Base-by-base conservation (phyloP, 805 yeast species). In the Pichia cephalocereana region DNA sequence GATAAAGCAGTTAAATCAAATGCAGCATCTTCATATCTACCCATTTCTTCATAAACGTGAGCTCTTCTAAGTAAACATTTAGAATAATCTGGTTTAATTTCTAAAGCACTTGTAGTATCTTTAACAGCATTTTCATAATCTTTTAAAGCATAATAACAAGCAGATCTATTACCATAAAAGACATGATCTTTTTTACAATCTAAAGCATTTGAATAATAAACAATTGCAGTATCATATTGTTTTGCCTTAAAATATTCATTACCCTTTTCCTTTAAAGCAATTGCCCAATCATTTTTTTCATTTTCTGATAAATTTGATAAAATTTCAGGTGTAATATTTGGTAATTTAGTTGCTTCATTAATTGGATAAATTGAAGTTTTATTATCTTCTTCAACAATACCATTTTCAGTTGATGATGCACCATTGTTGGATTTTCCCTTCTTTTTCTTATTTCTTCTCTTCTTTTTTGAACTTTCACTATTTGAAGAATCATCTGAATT, bases 51-150 rank as follows among this genome's bases (percentile, higher is more conserved):
- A 65, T 84, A 83, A 32, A 97, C 95, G 56, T 83, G 79, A 34
- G 96, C 96, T 68, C 99, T 84, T 70, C 99, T 87, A 60, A 87
- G 71, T 53, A 89, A 73, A 67, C 97, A 93, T 71, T 93, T 93
- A 60, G 86, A 72, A 70, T 93, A 91, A 64, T 85, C 91, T 12
- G 96, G 96, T 65, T 88, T 85, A 59, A 91, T 70, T 58, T 80
- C 76, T 59, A 93, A 75, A 30, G 98, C 99, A 52, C 75, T 77
- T 19, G 96, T 79, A 49, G 96, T 85, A 65, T 89, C 96, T 57
- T 80, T 86, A 54, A 93, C 76, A 43, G 90, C 96, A 64, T 88
- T 83, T 58, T 86, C 88, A 63, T 79, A 81, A 53, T 89, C 79
- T 54, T 81, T 78, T 56, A 86, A 71, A 9, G 95, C 87, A 45